These are phyloP conservation scores for Candida piceae DNA, from an alignment of 805 yeast genomes.

Conservation along the genomic window DNA sequence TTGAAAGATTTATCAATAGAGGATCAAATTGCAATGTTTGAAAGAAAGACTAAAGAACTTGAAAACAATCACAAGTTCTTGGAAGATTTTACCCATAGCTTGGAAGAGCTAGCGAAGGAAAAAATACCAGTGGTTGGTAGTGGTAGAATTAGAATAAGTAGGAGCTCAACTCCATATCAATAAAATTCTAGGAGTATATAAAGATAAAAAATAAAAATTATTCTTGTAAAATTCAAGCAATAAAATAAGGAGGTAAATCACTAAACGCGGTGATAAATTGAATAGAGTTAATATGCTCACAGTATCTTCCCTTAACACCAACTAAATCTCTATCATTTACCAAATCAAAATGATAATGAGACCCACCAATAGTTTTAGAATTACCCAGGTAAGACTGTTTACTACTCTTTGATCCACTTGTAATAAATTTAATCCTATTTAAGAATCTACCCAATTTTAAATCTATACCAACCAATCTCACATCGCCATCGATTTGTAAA, in stretches of 20 bases:
- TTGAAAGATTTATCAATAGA: conserved; percentile 19
- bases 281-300: conserved; percentile 14
- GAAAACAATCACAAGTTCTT: conserved; percentile 21
- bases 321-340: conserved; percentile 11
- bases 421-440: conserved; percentile 8
- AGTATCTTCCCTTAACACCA: conserved; percentile 14
- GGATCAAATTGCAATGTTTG: conserved; percentile 9
- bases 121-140: conserved; percentile 14
- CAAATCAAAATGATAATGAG: conserved; percentile 4
- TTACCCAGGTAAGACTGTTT: conserved; percentile 9
- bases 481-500: conserved; percentile 10
- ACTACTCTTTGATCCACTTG: neutral
- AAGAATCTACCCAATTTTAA: conserved; percentile 11
- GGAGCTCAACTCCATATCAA: conserved; percentile 23
- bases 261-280: conserved; percentile 11
- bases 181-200: no score
- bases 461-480: conserved; percentile 6
- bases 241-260: neutral
- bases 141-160: conserved; percentile 16
- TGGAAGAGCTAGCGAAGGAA: conserved; percentile 23
- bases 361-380: conserved; percentile 6
- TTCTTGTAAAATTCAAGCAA: neutral
- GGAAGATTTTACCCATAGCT: conserved; percentile 18
- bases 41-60: conserved; percentile 5
- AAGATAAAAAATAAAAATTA: no score